Base-by-base conservation (phyloP, 2,329 filamentous ascomycete genomes). In the Ophioceras dolichostomum region DNA sequence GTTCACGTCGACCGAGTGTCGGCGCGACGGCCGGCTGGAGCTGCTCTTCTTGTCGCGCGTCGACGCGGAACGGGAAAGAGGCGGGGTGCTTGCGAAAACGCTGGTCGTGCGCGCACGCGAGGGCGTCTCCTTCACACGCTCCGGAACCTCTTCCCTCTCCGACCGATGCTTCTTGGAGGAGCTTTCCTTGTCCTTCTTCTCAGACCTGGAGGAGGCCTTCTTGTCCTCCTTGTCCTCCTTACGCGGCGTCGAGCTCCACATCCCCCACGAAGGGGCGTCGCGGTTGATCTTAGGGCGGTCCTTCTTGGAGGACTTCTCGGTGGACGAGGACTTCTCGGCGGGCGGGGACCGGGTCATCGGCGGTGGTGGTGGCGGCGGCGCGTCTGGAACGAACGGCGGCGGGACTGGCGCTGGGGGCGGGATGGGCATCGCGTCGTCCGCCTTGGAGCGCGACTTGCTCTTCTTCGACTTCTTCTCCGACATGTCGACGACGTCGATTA, bases 221-320 rank as follows among this genome's bases (percentile, higher is more conserved):
- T 81, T 79, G 44, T 68, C 67, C 16, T 79, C 73, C 54, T 60
- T 50, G 22, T 12, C 12, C 28, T 47, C 53, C 14, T 62, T 54
- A 3, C 57, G 51, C 10, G 16, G 67, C 59, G 3, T 70, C 13
- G 76, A 69, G 14, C 72, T 74, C 82, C 82, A 89, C 54, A 77
- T 76, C 26, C 78, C 80, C 85, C 86, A 91, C 21, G 81, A 76
- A 4, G 24, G 13, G 10, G 73, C 66, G 27, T 82, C 79, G 40
- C 84, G 82, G 47, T 76, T 83, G 44, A 87, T 74, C 51, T 80
- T 85, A 20, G 81, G 64, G 12, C 86, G 80, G 44, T 93, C 83
- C 54, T 82, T 93, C 59, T 76, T 84, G 4, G 67, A 67, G 37
- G 70, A 74, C 42, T 67, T 76, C 20, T 32, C 30, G n/a, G n/a